phyloP scores from a whole-genome alignment of 1,284 basidiomycete species.

The Mycosarcoma mackinlayi region DNA sequence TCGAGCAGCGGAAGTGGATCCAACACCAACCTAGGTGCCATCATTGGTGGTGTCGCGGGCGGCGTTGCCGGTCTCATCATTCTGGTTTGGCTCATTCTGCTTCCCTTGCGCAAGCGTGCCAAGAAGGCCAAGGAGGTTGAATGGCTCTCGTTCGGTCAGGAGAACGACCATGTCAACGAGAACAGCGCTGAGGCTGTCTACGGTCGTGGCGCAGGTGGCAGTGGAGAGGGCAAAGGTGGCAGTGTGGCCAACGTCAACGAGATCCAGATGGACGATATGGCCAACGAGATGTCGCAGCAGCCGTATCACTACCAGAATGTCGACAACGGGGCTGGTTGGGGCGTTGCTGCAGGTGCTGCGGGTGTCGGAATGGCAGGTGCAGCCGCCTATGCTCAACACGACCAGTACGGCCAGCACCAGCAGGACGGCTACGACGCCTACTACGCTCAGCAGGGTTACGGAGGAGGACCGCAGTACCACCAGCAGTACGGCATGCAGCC shows the following conservation, averaged over 20 bases:
- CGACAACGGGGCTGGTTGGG: slow-evolving; percentile 34
- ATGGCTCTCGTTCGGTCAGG: slow-evolving; percentile 55
- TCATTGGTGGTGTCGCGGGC: slow-evolving; percentile 57
- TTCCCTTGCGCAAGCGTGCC: slow-evolving; percentile 48
- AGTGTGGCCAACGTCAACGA: slow-evolving; percentile 49
- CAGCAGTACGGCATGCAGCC: slow-evolving; percentile 45
- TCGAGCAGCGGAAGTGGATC: slow-evolving; percentile 21
- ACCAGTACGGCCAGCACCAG: slow-evolving; percentile 31
- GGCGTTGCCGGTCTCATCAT: slow-evolving; percentile 53
- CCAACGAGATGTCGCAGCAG: slow-evolving; percentile 38
- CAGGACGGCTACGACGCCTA: slow-evolving; percentile 43
- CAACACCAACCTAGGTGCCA: slow-evolving; percentile 50
- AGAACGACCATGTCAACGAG: slow-evolving; percentile 58
- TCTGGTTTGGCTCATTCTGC: slow-evolving; percentile 50
- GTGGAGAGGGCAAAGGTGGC: slow-evolving; percentile 44
- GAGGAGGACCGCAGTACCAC: slow-evolving; percentile 25
- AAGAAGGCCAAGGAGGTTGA: slow-evolving; percentile 57
- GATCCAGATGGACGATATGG: slow-evolving; percentile 52
- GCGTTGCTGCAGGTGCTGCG: slow-evolving; percentile 16
- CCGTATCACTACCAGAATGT: slow-evolving; percentile 47
- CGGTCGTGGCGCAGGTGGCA: slow-evolving; percentile 44
- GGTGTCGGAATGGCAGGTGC: slow-evolving; percentile 15
- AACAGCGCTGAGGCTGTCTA: slow-evolving; percentile 47
- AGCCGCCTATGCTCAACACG: slow-evolving; percentile 24
- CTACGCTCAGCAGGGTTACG: slow-evolving; percentile 32